These are phyloP conservation scores for Candida boleticola DNA, from an alignment of 805 yeast species.

Conservation along the genomic window DNA sequence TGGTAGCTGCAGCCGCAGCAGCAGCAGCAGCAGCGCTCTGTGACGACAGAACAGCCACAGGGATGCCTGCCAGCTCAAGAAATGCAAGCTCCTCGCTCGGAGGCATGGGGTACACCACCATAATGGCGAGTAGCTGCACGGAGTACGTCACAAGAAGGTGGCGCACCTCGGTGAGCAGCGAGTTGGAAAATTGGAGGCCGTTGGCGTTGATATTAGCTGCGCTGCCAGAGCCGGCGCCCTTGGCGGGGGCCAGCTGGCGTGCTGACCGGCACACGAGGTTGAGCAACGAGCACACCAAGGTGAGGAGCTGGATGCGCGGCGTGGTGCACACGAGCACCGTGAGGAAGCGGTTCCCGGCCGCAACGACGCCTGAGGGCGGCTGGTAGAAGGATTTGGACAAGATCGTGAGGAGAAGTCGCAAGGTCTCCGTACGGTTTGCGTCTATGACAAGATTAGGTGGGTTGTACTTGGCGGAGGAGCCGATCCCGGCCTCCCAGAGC, in stretches of 20 bases:
- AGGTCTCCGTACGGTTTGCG: slow-evolving; percentile 62
- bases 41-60: slow-evolving; percentile 8
- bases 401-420: slow-evolving; percentile 59
- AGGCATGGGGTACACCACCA: slow-evolving; percentile 67
- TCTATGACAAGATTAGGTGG: slow-evolving; percentile 42
- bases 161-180: slow-evolving; percentile 40
- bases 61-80: slow-evolving; percentile 28
- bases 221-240: background rate
- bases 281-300: slow-evolving; percentile 65
- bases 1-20: background rate
- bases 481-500: slow-evolving; percentile 85
- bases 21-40: background rate
- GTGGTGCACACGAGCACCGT: slow-evolving; percentile 51
- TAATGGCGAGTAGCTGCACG: slow-evolving; percentile 58
- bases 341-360: slow-evolving; percentile 59
- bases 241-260: slow-evolving; percentile 6
- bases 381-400: slow-evolving; percentile 61
- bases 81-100: slow-evolving; percentile 33
- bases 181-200: slow-evolving; percentile 35
- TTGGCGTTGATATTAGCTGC: slow-evolving; percentile 28
- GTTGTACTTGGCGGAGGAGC: slow-evolving; percentile 33
- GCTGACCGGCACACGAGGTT: slow-evolving; percentile 61
- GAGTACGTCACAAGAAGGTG: slow-evolving; percentile 50
- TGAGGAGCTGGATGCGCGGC: slow-evolving; percentile 47
- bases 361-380: slow-evolving; percentile 38